Evolutionary conservation across 2,329 filamentous ascomycete species (phyloP).

Genomic region (Dryadomyces quercivorus): DNA sequence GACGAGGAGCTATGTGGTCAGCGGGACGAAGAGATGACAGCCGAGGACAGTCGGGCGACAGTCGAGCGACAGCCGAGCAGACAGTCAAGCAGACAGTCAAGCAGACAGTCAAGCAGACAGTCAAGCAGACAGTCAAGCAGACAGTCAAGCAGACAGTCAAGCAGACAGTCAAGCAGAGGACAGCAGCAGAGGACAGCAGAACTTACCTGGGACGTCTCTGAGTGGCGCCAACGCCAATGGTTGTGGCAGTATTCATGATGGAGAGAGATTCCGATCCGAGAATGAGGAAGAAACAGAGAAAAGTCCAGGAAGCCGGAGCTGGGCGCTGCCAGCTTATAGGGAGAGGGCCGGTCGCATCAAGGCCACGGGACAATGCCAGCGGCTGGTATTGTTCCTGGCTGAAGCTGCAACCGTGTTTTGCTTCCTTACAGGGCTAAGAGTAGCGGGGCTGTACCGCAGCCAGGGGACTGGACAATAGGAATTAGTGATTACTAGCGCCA

Average conservation of each 20-base stretch:
- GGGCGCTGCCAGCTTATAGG: conserved; percentile 1
- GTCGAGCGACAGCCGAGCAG: background rate
- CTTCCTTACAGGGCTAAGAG: too few species aligned
- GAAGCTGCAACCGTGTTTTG: background rate
- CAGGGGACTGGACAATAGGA: too few species aligned
- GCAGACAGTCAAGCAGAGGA: background rate
- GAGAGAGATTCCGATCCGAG: background rate
- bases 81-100: background rate
- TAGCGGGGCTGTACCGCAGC: too few species aligned
- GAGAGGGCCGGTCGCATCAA: too few species aligned
- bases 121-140: background rate
- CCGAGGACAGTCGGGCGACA: too few species aligned
- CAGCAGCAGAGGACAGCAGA: background rate
- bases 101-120: background rate
- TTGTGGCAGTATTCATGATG: background rate
- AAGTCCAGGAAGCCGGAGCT: background rate
- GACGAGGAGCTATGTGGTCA: background rate
- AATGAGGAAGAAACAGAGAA: background rate
- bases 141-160: background rate
- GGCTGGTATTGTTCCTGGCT: background rate
- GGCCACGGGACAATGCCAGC: background rate
- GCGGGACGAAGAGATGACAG: conserved; percentile 1
- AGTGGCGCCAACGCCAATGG: background rate
- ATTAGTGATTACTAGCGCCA: too few species aligned
- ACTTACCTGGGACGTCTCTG: background rate